Conservation (phyloP, 345 rosid genomes). For the Citrus cavaleriei region DNA sequence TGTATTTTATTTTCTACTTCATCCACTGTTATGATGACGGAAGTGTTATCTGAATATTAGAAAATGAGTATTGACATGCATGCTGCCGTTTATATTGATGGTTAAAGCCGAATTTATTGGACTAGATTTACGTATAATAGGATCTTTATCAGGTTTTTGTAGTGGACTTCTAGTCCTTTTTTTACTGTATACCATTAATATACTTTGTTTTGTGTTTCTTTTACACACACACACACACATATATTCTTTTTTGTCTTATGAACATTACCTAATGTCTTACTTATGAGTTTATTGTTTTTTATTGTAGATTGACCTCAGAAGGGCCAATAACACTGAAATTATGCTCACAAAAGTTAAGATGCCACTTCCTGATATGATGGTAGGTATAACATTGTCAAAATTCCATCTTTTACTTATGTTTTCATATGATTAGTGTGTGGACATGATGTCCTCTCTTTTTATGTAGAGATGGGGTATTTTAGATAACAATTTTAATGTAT, state of each 20-base stretch:
- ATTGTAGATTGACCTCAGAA: slow-evolving; percentile 83
- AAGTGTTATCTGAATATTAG: neutral
- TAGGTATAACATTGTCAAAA: slow-evolving; percentile 37
- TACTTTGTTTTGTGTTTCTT: neutral
- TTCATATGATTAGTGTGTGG: neutral
- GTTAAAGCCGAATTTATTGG: neutral
- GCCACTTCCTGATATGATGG: slow-evolving; percentile 99
- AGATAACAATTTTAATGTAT: neutral
- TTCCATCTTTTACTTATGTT: neutral
- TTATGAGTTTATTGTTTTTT: slow-evolving; percentile 5
- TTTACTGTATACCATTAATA: neutral
- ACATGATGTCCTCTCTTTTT: neutral
- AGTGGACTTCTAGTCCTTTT: neutral
- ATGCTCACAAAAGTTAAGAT: slow-evolving; percentile 99
- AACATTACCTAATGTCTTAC: neutral
- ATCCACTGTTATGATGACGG: neutral
- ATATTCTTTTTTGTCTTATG: too few species aligned
- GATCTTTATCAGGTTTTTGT: neutral
- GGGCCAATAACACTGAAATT: slow-evolving; percentile 99
- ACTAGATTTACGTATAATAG: neutral
- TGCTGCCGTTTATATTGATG: neutral
- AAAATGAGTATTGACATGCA: neutral
- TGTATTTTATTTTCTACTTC: neutral
- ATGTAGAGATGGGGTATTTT: neutral
- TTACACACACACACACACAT: too few species aligned